Conservation (phyloP, 306 rosid species). For the Cicer arietinum region DNA sequence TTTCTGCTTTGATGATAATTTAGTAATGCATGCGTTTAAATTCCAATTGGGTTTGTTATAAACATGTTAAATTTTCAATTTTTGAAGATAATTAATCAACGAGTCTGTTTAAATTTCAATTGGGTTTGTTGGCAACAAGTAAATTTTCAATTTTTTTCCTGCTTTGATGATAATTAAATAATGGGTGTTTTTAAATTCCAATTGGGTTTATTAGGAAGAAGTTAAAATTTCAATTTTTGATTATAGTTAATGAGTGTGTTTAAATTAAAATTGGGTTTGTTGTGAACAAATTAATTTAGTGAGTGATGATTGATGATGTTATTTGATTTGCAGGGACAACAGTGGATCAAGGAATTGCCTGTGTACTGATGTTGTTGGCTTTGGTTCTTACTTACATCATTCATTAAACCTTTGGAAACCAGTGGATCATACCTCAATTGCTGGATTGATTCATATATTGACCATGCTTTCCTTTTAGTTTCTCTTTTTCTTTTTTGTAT, state of each 20-base stretch:
- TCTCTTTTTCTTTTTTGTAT: slow-evolving; percentile 3
- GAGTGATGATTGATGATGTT: slow-evolving; percentile 13
- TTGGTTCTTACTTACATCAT: slow-evolving; percentile 65
- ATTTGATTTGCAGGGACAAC: slow-evolving; percentile 49
- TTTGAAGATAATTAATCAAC: neutral
- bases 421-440: slow-evolving; percentile 16
- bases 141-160: neutral
- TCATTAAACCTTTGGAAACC: slow-evolving; percentile 47
- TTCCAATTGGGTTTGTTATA: neutral
- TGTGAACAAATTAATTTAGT: neutral
- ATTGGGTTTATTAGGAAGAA: neutral
- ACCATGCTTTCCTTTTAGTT: neutral
- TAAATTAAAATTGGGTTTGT: slow-evolving; percentile 20
- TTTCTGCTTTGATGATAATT: neutral
- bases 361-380: slow-evolving; percentile 55
- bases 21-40: neutral
- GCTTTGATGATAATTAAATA: neutral
- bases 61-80: neutral
- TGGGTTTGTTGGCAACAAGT: neutral
- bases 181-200: neutral
- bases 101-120: neutral
- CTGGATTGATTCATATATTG: slow-evolving; percentile 33
- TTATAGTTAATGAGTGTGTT: neutral
- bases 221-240: neutral
- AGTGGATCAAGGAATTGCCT: slow-evolving; percentile 59